Percentiles rank a stretch among this genome's conserved stretches.
Conservation (phyloP, 192 early-diverging fungal species). For the Phlyctochytrium bullatum region DNA sequence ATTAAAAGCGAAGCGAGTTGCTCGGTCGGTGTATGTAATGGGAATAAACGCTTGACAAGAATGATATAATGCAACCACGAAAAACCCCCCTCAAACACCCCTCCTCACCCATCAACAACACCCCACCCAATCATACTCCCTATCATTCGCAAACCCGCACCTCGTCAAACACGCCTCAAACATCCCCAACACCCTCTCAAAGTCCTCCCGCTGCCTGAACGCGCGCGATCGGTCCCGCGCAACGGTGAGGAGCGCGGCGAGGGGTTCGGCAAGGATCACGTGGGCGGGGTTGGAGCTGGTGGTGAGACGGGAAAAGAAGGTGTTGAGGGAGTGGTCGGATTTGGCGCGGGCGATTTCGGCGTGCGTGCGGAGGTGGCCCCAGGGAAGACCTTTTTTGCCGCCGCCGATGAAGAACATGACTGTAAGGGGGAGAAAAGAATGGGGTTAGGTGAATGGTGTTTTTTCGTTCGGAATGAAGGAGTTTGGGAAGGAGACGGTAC, state of each 20-base stretch:
- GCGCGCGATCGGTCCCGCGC: constrained; percentile 12
- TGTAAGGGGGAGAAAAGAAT: not conserved
- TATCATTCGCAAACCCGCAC: not conserved
- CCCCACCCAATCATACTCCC: constrained; percentile 9
- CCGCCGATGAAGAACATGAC: constrained; percentile 29
- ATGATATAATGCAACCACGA: too few species aligned
- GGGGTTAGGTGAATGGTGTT: not conserved
- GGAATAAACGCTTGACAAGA: too few species aligned
- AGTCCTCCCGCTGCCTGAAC: constrained; percentile 5
- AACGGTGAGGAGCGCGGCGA: constrained; percentile 11
- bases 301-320: not conserved
- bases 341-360: constrained; percentile 27
- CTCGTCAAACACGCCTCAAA: not conserved
- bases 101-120: too few species aligned
- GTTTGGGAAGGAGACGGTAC: not conserved
- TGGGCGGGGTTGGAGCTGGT: constrained; percentile 5
- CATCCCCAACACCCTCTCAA: constrained; percentile 1
- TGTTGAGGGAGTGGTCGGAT: constrained; percentile 18
- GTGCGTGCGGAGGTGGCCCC: constrained; percentile 33
- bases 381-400: constrained; percentile 32
- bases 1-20: too few species aligned
- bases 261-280: constrained; percentile 9
- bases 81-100: too few species aligned
- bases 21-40: too few species aligned
- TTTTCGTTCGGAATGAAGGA: not conserved